Base-by-base conservation (phyloP, 805 yeast species). In the Spathaspora gorwiae region DNA sequence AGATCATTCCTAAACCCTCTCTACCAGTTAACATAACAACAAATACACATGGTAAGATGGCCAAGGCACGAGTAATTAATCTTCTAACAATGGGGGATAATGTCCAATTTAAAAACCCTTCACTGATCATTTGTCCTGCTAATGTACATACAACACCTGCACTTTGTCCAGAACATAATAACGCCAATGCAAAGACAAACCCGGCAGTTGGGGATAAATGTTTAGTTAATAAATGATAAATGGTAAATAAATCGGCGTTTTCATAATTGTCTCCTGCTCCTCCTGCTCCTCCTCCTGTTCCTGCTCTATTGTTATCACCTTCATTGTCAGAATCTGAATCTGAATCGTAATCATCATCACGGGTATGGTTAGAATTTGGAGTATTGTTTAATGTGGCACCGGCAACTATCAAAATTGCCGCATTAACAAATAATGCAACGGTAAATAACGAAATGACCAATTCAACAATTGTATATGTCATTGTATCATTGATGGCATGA, bases 101-200 rank as follows among this genome's bases (percentile, higher is more conserved):
- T 6, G 85, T 70, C 86, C 95, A 87, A 48, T 78, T 72, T 26
- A 88, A 72, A 55, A 89, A 90, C 1, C 97, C 97, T 62, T 90
- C 96, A 56, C 88, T 81, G 7, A 90, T 95, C 81, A 88, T 87
- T 61, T 90, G 97, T 33, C 97, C 96, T 1, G 97, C 90, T 56
- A 90, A 75, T 0, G 97, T 90, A 59, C 96, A 90, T 14, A 90
- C 95, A 35, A 92, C 87, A 36, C 97, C 97, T 2, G 97, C 97
- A 56, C 94, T 84, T 59, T 90, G 92, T n/a, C 97, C 97, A 11
- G 92, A 83, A 60, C 87, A 90, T 39, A 90, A 70, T 65, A 90
- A 77, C 1, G 97, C 97, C 41, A 89, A 65, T 0, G 96, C 97
- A 71, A 90, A 90, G 0, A 90, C 83, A 8, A 87, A 70, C 6